A percentile compares a stretch with the other conserved stretches of the same genome.
Evolutionary conservation across 495 filamentous ascomycete species (phyloP).

Genomic region (Bacidia rubella): DNA sequence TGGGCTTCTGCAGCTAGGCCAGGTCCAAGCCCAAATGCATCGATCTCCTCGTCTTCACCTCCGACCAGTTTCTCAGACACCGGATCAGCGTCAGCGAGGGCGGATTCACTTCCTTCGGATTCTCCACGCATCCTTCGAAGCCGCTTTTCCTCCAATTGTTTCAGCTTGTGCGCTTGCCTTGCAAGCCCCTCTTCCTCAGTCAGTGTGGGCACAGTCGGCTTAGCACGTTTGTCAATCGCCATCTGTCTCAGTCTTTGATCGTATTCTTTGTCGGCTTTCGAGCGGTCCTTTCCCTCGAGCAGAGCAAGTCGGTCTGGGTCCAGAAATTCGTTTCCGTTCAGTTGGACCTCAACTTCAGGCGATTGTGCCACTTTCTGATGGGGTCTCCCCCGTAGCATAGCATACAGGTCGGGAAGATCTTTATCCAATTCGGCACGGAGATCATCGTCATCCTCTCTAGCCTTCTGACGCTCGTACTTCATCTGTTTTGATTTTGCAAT

Average conservation of each 20-base stretch:
- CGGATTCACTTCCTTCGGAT: constrained; percentile 34
- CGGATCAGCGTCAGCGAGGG: constrained; percentile 30
- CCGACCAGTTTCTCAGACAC: constrained; percentile 28
- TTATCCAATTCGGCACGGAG: constrained; percentile 68
- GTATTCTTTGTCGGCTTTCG: constrained; percentile 63
- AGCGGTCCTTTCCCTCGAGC: constrained; percentile 47
- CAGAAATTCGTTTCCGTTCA: constrained; percentile 32
- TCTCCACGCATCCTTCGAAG: constrained; percentile 63
- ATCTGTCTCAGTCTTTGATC: constrained; percentile 70
- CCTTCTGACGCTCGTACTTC: constrained; percentile 83
- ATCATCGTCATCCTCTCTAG: constrained; percentile 89
- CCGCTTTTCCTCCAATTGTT: constrained; percentile 67
- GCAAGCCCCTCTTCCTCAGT: constrained; percentile 76
- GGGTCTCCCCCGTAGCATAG: constrained; percentile 43
- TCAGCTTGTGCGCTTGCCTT: constrained; percentile 59
- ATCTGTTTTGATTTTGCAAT: constrained; percentile 93
- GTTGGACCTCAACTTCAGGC: constrained; percentile 25
- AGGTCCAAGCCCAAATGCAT: constrained; percentile 39
- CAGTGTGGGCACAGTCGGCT: constrained; percentile 76
- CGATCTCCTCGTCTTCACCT: constrained; percentile 37
- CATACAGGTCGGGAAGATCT: constrained; percentile 65
- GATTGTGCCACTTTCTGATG: constrained; percentile 23
- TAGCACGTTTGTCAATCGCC: constrained; percentile 65
- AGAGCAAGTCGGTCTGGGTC: constrained; percentile 46
- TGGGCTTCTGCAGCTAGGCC: constrained; percentile 19